phyloP scores from a whole-genome alignment of 192 early-diverging fungal species.

The Linnemannia elongata region DNA sequence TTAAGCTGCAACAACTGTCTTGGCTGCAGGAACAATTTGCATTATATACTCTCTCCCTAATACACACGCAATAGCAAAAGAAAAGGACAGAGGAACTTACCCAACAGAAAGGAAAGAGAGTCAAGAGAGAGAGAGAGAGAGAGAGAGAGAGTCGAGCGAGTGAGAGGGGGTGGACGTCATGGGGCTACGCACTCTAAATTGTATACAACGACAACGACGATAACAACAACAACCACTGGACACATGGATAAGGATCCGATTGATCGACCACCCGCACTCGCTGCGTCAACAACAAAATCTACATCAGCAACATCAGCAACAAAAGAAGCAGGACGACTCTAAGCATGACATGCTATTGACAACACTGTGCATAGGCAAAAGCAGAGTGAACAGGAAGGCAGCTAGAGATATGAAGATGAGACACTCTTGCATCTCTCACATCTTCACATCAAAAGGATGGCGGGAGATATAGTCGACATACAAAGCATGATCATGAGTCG shows the following conservation, averaged over 20 bases:
- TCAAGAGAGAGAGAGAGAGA: not conserved
- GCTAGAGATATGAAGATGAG: not conserved
- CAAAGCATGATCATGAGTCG: not conserved
- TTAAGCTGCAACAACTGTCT: not conserved
- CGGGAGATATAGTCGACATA: not conserved
- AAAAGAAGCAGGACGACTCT: not conserved
- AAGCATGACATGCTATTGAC: not conserved
- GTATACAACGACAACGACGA: not conserved
- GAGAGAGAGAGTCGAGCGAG: no score
- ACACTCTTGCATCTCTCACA: not conserved
- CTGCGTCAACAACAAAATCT: not conserved
- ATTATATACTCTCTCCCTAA: not conserved
- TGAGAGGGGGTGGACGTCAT: not conserved
- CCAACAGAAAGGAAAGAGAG: not conserved
- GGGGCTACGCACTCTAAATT: slow-evolving; percentile 12
- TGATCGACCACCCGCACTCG: not conserved
- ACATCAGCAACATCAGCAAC: not conserved
- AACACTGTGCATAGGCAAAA: not conserved
- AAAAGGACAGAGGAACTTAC: not conserved
- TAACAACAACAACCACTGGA: not conserved
- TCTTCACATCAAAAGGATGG: not conserved
- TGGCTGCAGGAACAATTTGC: not conserved
- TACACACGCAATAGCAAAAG: not conserved
- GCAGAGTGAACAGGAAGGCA: not conserved
- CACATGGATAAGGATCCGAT: slow-evolving; percentile 6